phyloP scores from a whole-genome alignment of 2,329 filamentous ascomycete species.

The Bipolaris cookei region DNA sequence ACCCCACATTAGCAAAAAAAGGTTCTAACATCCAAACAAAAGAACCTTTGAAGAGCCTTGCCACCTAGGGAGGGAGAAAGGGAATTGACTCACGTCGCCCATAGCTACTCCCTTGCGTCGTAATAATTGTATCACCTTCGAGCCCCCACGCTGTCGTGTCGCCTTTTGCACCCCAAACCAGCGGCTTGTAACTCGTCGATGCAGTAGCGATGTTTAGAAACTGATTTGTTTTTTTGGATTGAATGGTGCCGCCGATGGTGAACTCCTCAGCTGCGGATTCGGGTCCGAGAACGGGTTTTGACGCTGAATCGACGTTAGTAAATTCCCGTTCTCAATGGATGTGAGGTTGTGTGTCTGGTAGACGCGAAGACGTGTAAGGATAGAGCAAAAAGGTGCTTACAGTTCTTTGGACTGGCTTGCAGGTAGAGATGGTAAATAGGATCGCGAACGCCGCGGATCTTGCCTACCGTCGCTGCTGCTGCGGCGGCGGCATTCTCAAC shows the following conservation, averaged over 20 bases:
- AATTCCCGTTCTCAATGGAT: neutral
- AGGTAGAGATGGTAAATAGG: slow-evolving; percentile 63
- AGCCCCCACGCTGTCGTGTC: slow-evolving; percentile 60
- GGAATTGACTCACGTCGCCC: slow-evolving; percentile 47
- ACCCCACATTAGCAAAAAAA: neutral
- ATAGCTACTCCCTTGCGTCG: slow-evolving; percentile 52
- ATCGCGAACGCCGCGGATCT: slow-evolving; percentile 58
- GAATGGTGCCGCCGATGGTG: slow-evolving; percentile 58
- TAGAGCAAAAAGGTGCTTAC: slow-evolving; percentile 24
- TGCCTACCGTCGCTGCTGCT: slow-evolving; percentile 52
- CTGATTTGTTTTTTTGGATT: slow-evolving; percentile 56
- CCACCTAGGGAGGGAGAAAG: neutral
- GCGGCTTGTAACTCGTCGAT: slow-evolving; percentile 60
- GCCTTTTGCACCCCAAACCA: slow-evolving; percentile 53
- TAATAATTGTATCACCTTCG: slow-evolving; percentile 58
- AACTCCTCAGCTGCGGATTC: slow-evolving; percentile 58
- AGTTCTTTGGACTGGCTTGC: slow-evolving; percentile 54
- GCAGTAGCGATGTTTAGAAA: slow-evolving; percentile 58
- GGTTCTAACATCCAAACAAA: neutral
- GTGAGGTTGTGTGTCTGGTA: neutral
- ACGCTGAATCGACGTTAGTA: slow-evolving; percentile 28
- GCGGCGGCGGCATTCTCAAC: slow-evolving; percentile 9
- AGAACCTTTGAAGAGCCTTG: neutral
- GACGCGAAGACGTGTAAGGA: neutral
- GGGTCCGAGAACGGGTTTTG: slow-evolving; percentile 60